A percentile compares a stretch with the other conserved stretches of the same genome.
These are phyloP conservation scores for Talaromyces piceae DNA, from an alignment of 2,329 filamentous ascomycete species.

Conservation along the genomic window DNA sequence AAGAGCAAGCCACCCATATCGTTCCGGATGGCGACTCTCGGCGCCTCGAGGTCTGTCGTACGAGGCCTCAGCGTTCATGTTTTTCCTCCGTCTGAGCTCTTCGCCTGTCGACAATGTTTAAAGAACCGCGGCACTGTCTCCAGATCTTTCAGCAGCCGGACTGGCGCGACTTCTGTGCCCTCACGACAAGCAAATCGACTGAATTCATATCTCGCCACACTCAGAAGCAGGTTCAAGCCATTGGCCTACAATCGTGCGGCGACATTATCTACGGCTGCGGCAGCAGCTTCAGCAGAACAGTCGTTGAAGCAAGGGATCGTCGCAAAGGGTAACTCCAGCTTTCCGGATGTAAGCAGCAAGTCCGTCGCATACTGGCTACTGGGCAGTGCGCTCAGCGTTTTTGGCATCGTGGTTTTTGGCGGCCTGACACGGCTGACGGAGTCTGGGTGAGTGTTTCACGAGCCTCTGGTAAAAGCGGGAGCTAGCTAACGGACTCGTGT, in stretches of 20 bases:
- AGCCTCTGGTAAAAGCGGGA: not conserved
- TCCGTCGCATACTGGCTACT: slow-evolving; percentile 86
- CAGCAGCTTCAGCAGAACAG: slow-evolving; percentile 12
- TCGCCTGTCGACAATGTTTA: slow-evolving; percentile 37
- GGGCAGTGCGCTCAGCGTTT: slow-evolving; percentile 84
- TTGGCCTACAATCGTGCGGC: not conserved
- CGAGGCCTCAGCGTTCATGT: slow-evolving; percentile 26
- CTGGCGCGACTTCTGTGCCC: slow-evolving; percentile 18
- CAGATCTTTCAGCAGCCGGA: slow-evolving; percentile 25
- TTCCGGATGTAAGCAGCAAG: slow-evolving; percentile 61
- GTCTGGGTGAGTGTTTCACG: slow-evolving; percentile 62
- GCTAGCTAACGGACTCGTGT: slow-evolving; percentile 1
- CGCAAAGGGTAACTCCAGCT: slow-evolving; percentile 25
- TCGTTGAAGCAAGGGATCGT: slow-evolving; percentile 18
- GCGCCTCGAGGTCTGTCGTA: slow-evolving; percentile 24
- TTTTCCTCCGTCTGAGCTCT: slow-evolving; percentile 31
- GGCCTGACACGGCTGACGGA: slow-evolving; percentile 90
- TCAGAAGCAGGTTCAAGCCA: slow-evolving; percentile 14
- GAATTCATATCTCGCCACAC: slow-evolving; percentile 21
- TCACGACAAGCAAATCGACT: slow-evolving; percentile 21
- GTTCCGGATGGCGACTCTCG: slow-evolving; percentile 25
- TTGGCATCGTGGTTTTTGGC: slow-evolving; percentile 93
- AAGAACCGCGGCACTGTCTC: slow-evolving; percentile 23
- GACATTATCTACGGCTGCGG: slow-evolving; percentile 11
- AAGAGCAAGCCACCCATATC: not conserved